Conservation (phyloP, 192 early-diverging fungal species). For the Paraglomus brasilianum region DNA sequence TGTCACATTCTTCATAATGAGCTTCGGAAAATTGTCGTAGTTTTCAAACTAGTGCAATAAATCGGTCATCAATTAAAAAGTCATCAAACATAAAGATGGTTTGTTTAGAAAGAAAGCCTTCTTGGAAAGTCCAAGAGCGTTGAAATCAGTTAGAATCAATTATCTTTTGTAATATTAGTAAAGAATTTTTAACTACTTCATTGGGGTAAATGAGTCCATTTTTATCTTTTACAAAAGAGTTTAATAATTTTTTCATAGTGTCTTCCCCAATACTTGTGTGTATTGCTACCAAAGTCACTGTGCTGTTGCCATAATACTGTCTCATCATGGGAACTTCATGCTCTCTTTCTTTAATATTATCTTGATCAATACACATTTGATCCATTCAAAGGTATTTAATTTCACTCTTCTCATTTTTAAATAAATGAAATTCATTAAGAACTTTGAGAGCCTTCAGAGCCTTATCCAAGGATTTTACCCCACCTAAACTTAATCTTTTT, state of each 20-base stretch:
- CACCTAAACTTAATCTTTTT: neutral
- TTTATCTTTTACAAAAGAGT: too few relatives aligned
- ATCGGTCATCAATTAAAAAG: constrained; percentile 2
- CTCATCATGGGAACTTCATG: constrained; percentile 2
- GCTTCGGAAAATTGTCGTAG: neutral
- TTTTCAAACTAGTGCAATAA: constrained; percentile 2
- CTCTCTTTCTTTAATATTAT: neutral
- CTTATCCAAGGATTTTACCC: neutral
- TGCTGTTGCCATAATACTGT: neutral
- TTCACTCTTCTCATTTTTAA: neutral
- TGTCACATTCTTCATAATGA: neutral
- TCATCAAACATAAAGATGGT: constrained; percentile 26
- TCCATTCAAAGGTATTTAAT: constrained; percentile 15
- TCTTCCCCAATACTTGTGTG: neutral
- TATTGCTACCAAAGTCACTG: neutral
- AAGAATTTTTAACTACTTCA: neutral
- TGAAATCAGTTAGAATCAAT: neutral
- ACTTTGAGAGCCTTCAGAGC: neutral
- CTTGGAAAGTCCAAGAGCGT: constrained; percentile 11
- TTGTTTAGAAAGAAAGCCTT: neutral
- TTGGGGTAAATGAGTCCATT: too few relatives aligned
- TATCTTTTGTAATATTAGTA: neutral
- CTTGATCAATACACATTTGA: constrained; percentile 10
- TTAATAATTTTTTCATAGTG: neutral
- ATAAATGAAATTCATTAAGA: too few relatives aligned